Conservation (phyloP, 78 protist species). For the Dictyostelium citrinum region DNA sequence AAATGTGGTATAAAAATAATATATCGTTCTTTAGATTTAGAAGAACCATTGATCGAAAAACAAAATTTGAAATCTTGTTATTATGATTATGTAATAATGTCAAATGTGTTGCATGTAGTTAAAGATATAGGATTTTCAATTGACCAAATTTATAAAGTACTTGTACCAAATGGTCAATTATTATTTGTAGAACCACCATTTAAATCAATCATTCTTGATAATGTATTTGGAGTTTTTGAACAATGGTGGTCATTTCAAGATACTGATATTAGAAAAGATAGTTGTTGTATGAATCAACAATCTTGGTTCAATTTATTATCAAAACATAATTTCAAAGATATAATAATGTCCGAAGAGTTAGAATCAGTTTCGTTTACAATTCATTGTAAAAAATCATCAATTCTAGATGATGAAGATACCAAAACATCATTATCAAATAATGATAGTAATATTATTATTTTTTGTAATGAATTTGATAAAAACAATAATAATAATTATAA, state of each 20-base stretch:
- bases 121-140: neutral
- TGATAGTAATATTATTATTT: too few species aligned
- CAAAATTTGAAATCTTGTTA: conserved; percentile 2
- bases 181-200: neutral
- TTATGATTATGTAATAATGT: conserved; percentile 24
- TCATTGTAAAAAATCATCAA: too few species aligned
- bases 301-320: neutral
- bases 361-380: neutral
- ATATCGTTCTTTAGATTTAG: neutral
- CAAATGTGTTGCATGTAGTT: conserved; percentile 25
- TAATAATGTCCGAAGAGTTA: neutral
- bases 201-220: neutral
- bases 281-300: neutral
- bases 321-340: neutral
- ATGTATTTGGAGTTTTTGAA: conserved; percentile 30
- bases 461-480: neutral
- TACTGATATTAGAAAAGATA: neutral
- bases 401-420: too few species aligned
- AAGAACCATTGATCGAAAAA: neutral
- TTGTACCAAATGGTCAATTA: conserved; percentile 1
- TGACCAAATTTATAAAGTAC: neutral
- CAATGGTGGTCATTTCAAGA: conserved; percentile 10
- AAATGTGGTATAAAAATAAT: too few species aligned
- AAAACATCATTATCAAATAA: too few species aligned
- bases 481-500: too few species aligned